A percentile compares a stretch with the other conserved stretches of the same genome.
These are phyloP conservation scores for Geotrichum restrictum DNA, from an alignment of 1,139 yeast genomes.

Conservation along the genomic window DNA sequence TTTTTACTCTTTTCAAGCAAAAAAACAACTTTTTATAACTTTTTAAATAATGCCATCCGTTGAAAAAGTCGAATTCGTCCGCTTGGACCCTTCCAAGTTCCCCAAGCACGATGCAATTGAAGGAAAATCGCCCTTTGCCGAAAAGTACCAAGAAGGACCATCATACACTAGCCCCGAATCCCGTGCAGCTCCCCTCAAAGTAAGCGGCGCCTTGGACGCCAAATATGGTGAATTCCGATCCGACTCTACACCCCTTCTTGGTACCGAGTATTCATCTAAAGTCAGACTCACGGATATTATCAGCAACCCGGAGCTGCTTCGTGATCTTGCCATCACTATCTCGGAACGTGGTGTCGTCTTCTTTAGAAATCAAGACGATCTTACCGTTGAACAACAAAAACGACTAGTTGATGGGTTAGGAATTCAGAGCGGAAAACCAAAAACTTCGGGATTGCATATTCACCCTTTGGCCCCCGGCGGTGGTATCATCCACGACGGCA, in stretches of 20 bases:
- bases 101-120: constrained; percentile 8
- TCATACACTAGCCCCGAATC: constrained; percentile 21
- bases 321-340: constrained; percentile 58
- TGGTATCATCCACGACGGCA: constrained; percentile 27
- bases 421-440: constrained; percentile 63
- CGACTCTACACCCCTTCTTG: constrained; percentile 34
- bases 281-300: constrained; percentile 46
- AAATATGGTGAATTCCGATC: constrained; percentile 27
- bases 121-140: constrained; percentile 34
- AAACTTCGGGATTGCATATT: constrained; percentile 56
- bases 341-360: constrained; percentile 66
- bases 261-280: constrained; percentile 31
- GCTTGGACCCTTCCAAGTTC: constrained; percentile 14
- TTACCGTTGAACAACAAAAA: constrained; percentile 52
- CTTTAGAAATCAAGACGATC: constrained; percentile 57
- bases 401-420: constrained; percentile 57
- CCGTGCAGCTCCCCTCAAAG: constrained; percentile 24
- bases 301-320: constrained; percentile 45
- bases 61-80: constrained; percentile 9
- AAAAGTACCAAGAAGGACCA: constrained; percentile 25
- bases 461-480: constrained; percentile 38
- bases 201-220: constrained; percentile 28
- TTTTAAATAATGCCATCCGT: constrained; percentile 4
- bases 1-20: no score
- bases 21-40: no score